phyloP scores from a whole-genome alignment of 2,329 filamentous ascomycete genomes.

The Plenodomus tracheiphilus region DNA sequence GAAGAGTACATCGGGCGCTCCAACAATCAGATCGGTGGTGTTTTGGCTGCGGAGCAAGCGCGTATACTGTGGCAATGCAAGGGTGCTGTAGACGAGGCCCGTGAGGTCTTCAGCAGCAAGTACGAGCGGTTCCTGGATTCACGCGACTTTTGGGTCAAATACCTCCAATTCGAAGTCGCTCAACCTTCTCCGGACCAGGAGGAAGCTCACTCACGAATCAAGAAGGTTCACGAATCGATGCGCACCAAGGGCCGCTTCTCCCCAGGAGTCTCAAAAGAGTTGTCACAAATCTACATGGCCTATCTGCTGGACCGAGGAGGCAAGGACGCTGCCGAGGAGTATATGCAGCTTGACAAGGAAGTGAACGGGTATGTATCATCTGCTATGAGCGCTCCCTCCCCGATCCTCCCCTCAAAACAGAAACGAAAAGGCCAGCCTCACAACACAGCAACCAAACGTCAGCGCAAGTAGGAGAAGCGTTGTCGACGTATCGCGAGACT shows the following conservation, averaged over 20 bases:
- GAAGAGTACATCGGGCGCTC: conserved; percentile 75
- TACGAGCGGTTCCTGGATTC: conserved; percentile 84
- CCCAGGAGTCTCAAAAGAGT: conserved; percentile 68
- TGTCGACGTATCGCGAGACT: conserved; percentile 5
- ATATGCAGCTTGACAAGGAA: conserved; percentile 79
- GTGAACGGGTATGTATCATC: conserved; percentile 69
- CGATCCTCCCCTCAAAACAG: conserved; percentile 17
- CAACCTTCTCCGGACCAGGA: conserved; percentile 71
- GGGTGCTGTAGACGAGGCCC: conserved; percentile 77
- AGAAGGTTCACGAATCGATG: conserved; percentile 76
- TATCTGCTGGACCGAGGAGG: conserved; percentile 83
- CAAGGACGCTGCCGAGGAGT: conserved; percentile 83
- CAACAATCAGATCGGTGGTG: conserved; percentile 80
- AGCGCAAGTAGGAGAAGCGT: conserved; percentile 24
- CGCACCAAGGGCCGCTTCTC: conserved; percentile 73
- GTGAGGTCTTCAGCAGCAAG: conserved; percentile 80
- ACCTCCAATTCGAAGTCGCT: conserved; percentile 84
- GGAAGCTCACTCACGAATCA: conserved; percentile 73
- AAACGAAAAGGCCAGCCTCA: conserved; percentile 37
- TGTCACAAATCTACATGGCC: conserved; percentile 77
- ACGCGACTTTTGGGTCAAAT: conserved; percentile 85
- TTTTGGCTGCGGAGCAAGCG: conserved; percentile 87
- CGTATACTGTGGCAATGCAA: conserved; percentile 84
- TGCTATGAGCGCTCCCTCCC: conserved; percentile 31
- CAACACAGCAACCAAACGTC: conserved; percentile 39